Evolutionary conservation across 1,284 basidiomycete genomes (phyloP), one percentile per base, ranked within the genome.

Genomic region (Stereum hirsutum): DNA sequence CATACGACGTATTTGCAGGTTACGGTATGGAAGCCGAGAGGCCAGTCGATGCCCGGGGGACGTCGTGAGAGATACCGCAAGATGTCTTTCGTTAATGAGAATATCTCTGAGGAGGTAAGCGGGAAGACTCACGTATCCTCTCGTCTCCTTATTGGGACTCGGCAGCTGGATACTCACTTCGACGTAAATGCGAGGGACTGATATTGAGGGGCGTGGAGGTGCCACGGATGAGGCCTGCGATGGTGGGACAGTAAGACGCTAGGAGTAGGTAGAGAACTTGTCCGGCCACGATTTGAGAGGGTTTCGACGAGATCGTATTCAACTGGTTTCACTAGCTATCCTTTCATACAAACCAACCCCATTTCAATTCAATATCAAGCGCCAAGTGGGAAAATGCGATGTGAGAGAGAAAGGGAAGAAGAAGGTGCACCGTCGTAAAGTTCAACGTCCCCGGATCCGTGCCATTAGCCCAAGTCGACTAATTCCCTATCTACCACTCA

Each of bases 221-320:
- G 5, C 81, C 83, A 46, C 78, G 78, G 49, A 85, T 70, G 55
- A 84, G 87, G 14, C 84, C 87, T 12, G 86, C 87, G 39, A 83
- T 68, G 54, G 89, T 89, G 4, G 68, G 61, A 54, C 81, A 85
- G 57, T 87, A 89, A 1, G 84, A 81, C 10, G 65, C 63, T 21
- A 53, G 45, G 11, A 53, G 45, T 1, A 74, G 68, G 51, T 78
- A 69, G 4, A 80, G 57, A 39, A 58, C 54, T 14, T 57, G 59
- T 6, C 72, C 73, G 43, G 68, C 60, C n/a, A n/a, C n/a, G n/a
- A 0, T 71, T 58, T 39, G 77, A 51, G 46, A 84, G 70, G 12
- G 62, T 59, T 19, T 73, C 61, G 20, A 81, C 61, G 31, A 89
- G 57, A 11, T 72, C 65, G 39, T 60, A 52, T 11, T 77, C 56